phyloP scores from a whole-genome alignment of 2,329 filamentous ascomycete species.

The Alternaria sp. region DNA sequence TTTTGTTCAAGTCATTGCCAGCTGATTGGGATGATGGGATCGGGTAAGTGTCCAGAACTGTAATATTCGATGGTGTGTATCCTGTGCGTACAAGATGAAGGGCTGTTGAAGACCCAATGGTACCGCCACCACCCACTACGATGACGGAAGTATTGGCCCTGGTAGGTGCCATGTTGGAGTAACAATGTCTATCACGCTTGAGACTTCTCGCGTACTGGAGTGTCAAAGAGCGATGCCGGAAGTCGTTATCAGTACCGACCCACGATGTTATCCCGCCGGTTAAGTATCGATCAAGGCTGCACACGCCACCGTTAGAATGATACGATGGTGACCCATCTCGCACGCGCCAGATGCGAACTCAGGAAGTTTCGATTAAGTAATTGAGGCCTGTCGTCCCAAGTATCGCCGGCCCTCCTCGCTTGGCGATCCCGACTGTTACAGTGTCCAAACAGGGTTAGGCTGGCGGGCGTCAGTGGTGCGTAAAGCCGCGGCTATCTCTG shows the following conservation, averaged over 20 bases:
- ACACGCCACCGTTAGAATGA: conserved; percentile 27
- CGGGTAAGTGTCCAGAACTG: conserved; percentile 58
- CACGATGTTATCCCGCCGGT: conserved; percentile 18
- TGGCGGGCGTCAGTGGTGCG: conserved; percentile 8
- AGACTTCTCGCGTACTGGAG: background rate
- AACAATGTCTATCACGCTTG: background rate
- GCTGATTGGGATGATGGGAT: conserved; percentile 60
- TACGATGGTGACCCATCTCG: conserved; percentile 14
- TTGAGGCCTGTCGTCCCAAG: conserved; percentile 6
- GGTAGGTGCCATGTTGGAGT: conserved; percentile 25
- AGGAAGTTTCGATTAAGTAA: conserved; percentile 19
- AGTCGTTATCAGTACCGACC: conserved; percentile 14
- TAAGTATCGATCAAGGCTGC: conserved; percentile 20
- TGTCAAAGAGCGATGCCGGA: conserved; percentile 1
- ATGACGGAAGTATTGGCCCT: conserved; percentile 43
- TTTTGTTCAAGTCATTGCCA: conserved; percentile 63
- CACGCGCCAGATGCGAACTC: conserved; percentile 11
- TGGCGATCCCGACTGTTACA: conserved; percentile 7
- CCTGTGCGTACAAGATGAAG: conserved; percentile 60
- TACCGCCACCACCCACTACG: conserved; percentile 61
- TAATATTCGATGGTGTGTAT: conserved; percentile 57
- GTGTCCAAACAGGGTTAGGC: conserved; percentile 9
- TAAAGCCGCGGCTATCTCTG: conserved; percentile 8
- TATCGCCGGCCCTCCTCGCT: background rate
- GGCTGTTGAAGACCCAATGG: conserved; percentile 64